Conservation (phyloP, 2,329 filamentous ascomycete genomes). For the Exophiala viscosa region DNA sequence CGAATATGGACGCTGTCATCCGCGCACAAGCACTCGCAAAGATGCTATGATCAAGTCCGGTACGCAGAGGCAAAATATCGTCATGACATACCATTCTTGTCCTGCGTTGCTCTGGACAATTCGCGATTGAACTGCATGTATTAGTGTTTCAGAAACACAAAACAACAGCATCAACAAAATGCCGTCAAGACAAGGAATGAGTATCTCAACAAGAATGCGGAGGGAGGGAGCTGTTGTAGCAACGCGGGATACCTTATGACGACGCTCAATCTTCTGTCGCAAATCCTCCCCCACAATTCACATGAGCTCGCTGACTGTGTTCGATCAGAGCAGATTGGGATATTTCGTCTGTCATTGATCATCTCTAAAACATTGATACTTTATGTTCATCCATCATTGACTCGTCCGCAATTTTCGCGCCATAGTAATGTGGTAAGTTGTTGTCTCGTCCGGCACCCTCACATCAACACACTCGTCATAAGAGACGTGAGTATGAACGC, state of each 20-base stretch:
- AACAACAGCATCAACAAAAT: background rate
- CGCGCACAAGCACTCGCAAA: background rate
- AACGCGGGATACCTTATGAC: too few species aligned
- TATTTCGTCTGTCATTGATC: too few species aligned
- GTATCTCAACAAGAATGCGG: too few species aligned
- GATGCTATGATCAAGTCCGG: background rate
- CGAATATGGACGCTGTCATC: background rate
- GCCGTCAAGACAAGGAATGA: background rate
- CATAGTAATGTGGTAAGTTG: background rate
- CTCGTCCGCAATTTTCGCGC: too few species aligned
- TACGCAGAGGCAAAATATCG: too few species aligned
- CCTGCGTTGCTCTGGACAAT: background rate
- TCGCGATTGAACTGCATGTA: background rate
- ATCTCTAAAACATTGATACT: too few species aligned
- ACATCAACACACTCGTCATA: background rate
- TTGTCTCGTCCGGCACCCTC: background rate
- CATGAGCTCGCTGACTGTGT: too few species aligned
- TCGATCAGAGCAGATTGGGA: too few species aligned
- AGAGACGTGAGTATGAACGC: background rate
- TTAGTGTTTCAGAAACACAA: background rate
- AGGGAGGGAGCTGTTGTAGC: too few species aligned
- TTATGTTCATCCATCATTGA: too few species aligned
- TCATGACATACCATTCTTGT: background rate
- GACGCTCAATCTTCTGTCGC: too few species aligned
- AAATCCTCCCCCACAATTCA: too few species aligned